Base-by-base conservation (phyloP, 306 rosid species). In the Corylus americana region DNA sequence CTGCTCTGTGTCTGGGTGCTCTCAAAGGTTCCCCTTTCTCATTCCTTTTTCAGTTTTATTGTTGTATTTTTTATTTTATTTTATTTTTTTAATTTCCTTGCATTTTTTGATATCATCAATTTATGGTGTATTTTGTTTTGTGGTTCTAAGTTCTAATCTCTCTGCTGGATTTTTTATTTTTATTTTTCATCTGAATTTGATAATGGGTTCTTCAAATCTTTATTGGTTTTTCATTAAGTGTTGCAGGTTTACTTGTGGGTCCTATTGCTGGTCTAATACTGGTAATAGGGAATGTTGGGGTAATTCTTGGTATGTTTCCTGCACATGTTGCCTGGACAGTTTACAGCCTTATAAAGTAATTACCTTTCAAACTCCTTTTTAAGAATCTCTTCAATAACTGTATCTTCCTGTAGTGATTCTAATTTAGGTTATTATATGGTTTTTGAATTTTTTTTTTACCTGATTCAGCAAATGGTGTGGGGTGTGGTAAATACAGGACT, bases 311-410 rank as follows among this genome's bases (percentile, higher is more conserved):
- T 45, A 18, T 93, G 82, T 81, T 91, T 70, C 97, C 97, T 80
- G 89, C 93, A 71, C 98, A 91, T 69, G 87, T 88, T 70, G 88
- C 83, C 74, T 93, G 98, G 98, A 91, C 97, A 72, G 76, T 91
- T 51, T 93, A 87, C 71, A 85, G 91, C 69, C 92, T 90, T 70
- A 35, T 87, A 49, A 91, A 88, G 97, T 91, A 83, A 81, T 44
- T 45, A 37, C 2, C 73, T 77, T 71, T 55, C 16, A 44, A 64
- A 11, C n/a, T 22, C 8, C 54, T 7, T 49, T 49, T 55, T 55
- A 27, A 44, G 11, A 54, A 25, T 55, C 22, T 22, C 39, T 68
- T 35, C 11, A 8, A 10, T 35, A 63, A 31, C 17, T 1, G 20
- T 10, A 7, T 66, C 45, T 37, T 66, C 16, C 25, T 16, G 25